phyloP scores from a whole-genome alignment of 257 asterid genomes.

The Galeopsis tetrahit region DNA sequence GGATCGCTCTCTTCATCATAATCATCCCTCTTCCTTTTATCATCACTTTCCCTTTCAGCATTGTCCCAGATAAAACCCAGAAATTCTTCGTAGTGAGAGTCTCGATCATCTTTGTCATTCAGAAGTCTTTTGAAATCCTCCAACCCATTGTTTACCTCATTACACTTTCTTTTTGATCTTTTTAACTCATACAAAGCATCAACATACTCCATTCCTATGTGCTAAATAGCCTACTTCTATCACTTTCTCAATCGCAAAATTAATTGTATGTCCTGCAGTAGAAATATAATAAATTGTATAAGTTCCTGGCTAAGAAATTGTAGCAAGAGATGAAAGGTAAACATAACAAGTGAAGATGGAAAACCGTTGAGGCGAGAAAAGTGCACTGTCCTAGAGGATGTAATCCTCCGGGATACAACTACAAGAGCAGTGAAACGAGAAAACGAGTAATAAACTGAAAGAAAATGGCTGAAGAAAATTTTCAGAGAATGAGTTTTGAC shows the following conservation, averaged over 20 bases:
- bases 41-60: not conserved
- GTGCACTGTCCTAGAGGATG: not conserved
- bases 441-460: not conserved
- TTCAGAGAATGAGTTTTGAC: not conserved
- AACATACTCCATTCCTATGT: not conserved
- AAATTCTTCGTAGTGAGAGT: not conserved
- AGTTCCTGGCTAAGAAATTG: not conserved
- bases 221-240: not conserved
- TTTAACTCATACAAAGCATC: not conserved
- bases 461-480: not conserved
- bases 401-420: not conserved
- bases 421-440: not conserved
- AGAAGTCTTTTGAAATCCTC: not conserved
- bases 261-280: conserved; percentile 1
- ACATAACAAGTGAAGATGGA: not conserved
- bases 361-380: not conserved
- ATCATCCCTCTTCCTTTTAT: not conserved
- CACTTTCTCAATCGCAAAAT: not conserved
- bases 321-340: not conserved
- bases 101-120: not conserved
- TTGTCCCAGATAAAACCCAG: not conserved
- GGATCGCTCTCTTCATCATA: too few relatives aligned
- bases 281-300: not conserved
- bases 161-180: not conserved
- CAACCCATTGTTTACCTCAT: not conserved